phyloP scores from a whole-genome alignment of 495 filamentous ascomycete species.

The Physcia stellaris region DNA sequence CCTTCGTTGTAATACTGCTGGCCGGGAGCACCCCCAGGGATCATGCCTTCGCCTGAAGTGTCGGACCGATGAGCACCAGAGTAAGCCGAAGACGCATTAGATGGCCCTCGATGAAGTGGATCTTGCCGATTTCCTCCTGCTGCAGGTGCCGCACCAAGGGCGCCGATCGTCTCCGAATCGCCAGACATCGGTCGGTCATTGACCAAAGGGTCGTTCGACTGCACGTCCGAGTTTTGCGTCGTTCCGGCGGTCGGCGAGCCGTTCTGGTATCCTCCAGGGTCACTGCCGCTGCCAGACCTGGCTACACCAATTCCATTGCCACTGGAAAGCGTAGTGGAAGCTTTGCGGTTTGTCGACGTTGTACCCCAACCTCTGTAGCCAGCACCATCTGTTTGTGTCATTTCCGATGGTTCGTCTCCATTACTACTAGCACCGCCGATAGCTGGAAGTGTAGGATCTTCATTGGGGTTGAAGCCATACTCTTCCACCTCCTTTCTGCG shows the following conservation, averaged over 20 bases:
- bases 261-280: conserved; percentile 39
- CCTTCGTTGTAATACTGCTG: conserved; percentile 38
- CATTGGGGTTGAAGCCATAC: conserved; percentile 91
- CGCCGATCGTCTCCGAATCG: conserved; percentile 61
- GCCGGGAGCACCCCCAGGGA: conserved; percentile 31
- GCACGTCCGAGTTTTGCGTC: conserved; percentile 52
- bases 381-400: conserved; percentile 48
- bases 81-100: conserved; percentile 93
- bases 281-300: conserved; percentile 54
- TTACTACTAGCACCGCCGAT: conserved; percentile 39
- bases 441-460: conserved; percentile 68
- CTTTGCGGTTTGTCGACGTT: conserved; percentile 69
- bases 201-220: conserved; percentile 56
- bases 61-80: conserved; percentile 74
- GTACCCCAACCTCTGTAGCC: conserved; percentile 96
- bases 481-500: conserved; percentile 91
- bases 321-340: conserved; percentile 78
- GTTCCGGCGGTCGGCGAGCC: conserved; percentile 56
- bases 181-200: conserved; percentile 41
- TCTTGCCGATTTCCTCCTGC: conserved; percentile 45
- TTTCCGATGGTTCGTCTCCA: conserved; percentile 44
- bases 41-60: conserved; percentile 60
- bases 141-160: conserved; percentile 56
- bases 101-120: conserved; percentile 71
- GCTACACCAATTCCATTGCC: conserved; percentile 52